Percentiles rank a stretch among this genome's conserved stretches.
phyloP scores from a whole-genome alignment of 164 flowering plant species.

The Liquidambar formosana region DNA sequence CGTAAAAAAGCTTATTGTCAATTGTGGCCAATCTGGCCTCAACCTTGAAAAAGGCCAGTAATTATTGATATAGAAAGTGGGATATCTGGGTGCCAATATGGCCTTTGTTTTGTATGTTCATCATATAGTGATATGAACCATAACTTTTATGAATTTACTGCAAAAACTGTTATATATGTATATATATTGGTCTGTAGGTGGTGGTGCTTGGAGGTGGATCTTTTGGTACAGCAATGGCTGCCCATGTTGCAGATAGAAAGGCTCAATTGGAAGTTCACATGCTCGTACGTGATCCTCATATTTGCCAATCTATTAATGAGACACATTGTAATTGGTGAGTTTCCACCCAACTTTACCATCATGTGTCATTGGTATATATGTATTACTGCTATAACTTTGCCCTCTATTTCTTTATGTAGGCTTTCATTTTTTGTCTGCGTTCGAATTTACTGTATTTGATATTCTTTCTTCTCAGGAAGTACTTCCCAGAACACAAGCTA shows the following conservation, averaged over 20 bases:
- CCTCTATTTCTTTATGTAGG: background rate
- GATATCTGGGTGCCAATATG: background rate
- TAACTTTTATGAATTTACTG: background rate
- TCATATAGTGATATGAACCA: no score
- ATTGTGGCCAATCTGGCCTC: no score
- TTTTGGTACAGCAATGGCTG: slow-evolving; percentile 98
- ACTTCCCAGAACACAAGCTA: slow-evolving; percentile 80
- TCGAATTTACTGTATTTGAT: background rate
- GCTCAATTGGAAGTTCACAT: slow-evolving; percentile 71
- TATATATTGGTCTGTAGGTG: slow-evolving; percentile 41
- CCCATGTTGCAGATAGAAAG: slow-evolving; percentile 82
- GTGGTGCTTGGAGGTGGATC: slow-evolving; percentile 99
- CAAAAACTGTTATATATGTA: background rate
- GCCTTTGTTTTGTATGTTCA: background rate
- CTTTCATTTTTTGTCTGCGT: background rate
- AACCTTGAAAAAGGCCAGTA: no score
- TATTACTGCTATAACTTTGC: background rate
- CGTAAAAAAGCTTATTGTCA: no score
- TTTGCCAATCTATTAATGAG: slow-evolving; percentile 80
- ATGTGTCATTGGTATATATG: no score
- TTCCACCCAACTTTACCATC: background rate
- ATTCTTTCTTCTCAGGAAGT: slow-evolving; percentile 50
- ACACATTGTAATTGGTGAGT: slow-evolving; percentile 63
- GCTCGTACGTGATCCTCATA: slow-evolving; percentile 78
- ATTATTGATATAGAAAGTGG: no score